Evolutionary conservation across 805 yeast genomes (phyloP), one percentile per base, ranked within the genome.

Genomic region (Zygosaccharomyces lentus): DNA sequence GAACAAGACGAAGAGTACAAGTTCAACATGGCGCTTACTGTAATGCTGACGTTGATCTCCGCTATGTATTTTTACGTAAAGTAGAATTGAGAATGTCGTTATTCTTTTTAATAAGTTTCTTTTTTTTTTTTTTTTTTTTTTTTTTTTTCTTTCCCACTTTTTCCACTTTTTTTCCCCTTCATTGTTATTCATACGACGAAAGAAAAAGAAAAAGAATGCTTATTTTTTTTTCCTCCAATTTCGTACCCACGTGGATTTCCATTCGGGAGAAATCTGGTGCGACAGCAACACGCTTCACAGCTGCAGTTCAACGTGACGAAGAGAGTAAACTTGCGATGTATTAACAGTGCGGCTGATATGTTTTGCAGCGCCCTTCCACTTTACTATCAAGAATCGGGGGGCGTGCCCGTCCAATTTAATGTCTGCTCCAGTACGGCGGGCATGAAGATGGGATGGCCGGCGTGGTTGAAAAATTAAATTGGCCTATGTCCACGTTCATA

Each of bases 1-100:
- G 54, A 52, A 21, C 50, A 51, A 36, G 58, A 59, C 16, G 67
- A 63, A 51, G 55, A 59, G 19, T 53, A 48, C 42, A 57, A 54
- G 24, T 61, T 61, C 46, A 57, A 57, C 44, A 50, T 62, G 45
- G 45, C 56, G 27, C 42, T 53, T 12, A 49, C 61, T 7, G 49
- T 55, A 34, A 30, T 57, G 7, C 27, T 57, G 30, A 55, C 63
- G 15, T 37, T 57, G 4, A 44, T 48, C 15, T 54, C 53, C 7
- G 56, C 58, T 10, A 32, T 57, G 6, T 43, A 45, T 32, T 50
- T 48, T 37, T 48, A 50, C 26, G 41, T 27, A 21, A 38, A 38
- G 23, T 38, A 29, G 29, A 25, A 25, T 9, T 19, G 15, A 13
- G 17, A 13, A 12, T 37, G 17, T 34, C 21, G 13, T 24, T 19